phyloP scores from a whole-genome alignment of 208 protist genomes.

The Leishmania arabica region DNA sequence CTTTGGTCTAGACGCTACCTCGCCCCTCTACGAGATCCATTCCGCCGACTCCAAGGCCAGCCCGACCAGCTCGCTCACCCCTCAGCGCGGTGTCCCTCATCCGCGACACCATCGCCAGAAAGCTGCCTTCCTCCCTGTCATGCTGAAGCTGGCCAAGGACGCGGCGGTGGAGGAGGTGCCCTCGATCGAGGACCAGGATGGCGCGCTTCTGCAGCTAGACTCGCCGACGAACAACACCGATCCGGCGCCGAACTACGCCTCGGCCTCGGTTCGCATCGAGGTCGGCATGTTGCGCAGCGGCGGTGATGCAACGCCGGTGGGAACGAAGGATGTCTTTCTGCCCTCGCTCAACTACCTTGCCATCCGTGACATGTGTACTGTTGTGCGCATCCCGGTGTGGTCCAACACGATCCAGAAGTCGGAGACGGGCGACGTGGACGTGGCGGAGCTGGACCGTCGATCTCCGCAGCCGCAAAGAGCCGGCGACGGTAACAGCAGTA shows the following conservation, averaged over 20 bases:
- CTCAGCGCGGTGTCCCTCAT: background rate
- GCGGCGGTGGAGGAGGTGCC: constrained; percentile 25
- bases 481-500: background rate
- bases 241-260: constrained; percentile 19
- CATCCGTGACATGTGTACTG: constrained; percentile 45
- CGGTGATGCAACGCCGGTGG: constrained; percentile 15
- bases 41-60: background rate
- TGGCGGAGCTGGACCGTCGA: constrained; percentile 10
- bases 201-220: constrained; percentile 9
- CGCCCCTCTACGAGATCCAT: constrained; percentile 37
- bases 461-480: background rate
- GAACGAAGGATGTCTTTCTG: constrained; percentile 35
- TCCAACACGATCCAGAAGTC: constrained; percentile 18
- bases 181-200: constrained; percentile 23
- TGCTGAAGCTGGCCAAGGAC: constrained; percentile 53
- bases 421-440: constrained; percentile 6
- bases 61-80: background rate
- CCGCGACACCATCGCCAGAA: constrained; percentile 30
- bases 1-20: constrained; percentile 44
- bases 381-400: constrained; percentile 47
- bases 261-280: constrained; percentile 35
- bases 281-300: constrained; percentile 35
- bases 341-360: constrained; percentile 45
- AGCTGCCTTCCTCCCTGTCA: constrained; percentile 52
- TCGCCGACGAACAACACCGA: constrained; percentile 19